Conservation (phyloP, 495 filamentous ascomycete species). For the Podospora sp. region DNA sequence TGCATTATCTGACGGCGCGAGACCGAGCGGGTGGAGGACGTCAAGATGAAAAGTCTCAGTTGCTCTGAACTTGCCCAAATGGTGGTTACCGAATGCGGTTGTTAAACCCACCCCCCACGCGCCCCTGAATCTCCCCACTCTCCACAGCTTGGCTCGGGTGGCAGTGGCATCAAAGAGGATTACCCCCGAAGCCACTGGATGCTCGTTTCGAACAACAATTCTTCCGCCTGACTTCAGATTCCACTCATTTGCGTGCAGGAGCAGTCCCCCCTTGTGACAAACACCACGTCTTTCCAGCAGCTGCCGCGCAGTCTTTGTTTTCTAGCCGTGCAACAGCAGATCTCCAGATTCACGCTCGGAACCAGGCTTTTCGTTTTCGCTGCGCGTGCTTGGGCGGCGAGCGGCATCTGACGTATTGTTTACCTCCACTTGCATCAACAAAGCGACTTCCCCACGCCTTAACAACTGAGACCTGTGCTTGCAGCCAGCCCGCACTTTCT, state of each 20-base stretch:
- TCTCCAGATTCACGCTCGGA: slow-evolving; percentile 13
- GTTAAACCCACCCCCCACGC: slow-evolving; percentile 11
- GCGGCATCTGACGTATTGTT: slow-evolving; percentile 11
- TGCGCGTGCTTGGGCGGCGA: neutral
- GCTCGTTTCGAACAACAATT: slow-evolving; percentile 34
- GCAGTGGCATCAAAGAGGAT: slow-evolving; percentile 21
- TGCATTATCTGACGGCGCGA: neutral
- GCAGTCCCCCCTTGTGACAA: slow-evolving; percentile 19
- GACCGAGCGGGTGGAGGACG: neutral
- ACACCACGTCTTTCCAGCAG: slow-evolving; percentile 21
- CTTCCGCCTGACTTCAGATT: slow-evolving; percentile 32
- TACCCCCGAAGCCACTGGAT: slow-evolving; percentile 23
- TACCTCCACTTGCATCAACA: neutral
- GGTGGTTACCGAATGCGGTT: neutral
- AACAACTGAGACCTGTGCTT: neutral
- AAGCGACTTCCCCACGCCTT: neutral
- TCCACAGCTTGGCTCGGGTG: slow-evolving; percentile 1
- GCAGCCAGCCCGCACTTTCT: neutral
- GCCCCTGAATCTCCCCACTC: slow-evolving; percentile 17
- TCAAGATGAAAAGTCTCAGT: neutral
- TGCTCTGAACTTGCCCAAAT: neutral
- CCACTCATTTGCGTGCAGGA: slow-evolving; percentile 28
- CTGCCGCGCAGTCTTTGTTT: slow-evolving; percentile 15
- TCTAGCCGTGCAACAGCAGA: slow-evolving; percentile 10
- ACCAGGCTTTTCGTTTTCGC: slow-evolving; percentile 14